Evolutionary conservation across 208 protist species (phyloP).

Genomic region (Crithidia sp.): DNA sequence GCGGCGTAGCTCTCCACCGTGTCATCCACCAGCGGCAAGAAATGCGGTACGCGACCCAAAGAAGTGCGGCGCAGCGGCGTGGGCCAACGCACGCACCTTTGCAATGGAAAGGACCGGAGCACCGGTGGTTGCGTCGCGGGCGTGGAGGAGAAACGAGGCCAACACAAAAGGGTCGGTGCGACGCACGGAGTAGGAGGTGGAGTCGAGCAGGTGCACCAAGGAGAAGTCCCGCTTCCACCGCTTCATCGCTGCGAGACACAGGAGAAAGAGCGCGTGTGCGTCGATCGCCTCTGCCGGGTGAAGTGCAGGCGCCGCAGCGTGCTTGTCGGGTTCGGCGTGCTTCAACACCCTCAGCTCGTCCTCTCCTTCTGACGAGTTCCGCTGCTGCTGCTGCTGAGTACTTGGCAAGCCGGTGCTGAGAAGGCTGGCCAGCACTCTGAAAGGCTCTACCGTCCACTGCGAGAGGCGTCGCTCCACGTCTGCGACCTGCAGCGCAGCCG

Average conservation of each 20-base stretch:
- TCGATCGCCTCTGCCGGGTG: constrained; percentile 6
- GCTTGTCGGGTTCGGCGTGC: too few relatives aligned
- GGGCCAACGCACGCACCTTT: constrained; percentile 33
- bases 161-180: constrained; percentile 64
- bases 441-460: constrained; percentile 29
- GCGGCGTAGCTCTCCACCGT: constrained; percentile 34
- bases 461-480: constrained; percentile 10
- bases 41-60: constrained; percentile 16
- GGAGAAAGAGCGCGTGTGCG: constrained; percentile 29
- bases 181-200: constrained; percentile 42
- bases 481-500: neutral
- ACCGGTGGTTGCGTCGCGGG: constrained; percentile 4
- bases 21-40: constrained; percentile 38
- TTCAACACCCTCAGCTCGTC: neutral
- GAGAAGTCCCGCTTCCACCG: constrained; percentile 24
- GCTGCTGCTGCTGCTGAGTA: neutral
- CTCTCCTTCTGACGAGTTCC: neutral
- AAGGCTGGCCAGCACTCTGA: constrained; percentile 6
- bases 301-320: too few relatives aligned
- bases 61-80: constrained; percentile 37
- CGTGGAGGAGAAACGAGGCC: constrained; percentile 40
- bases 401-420: neutral
- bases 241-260: constrained; percentile 44
- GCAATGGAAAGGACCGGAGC: constrained; percentile 37
- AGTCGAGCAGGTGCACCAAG: constrained; percentile 26